Evolutionary conservation across 1,284 basidiomycete genomes (phyloP).

Genomic region (Meripilus lineatus): DNA sequence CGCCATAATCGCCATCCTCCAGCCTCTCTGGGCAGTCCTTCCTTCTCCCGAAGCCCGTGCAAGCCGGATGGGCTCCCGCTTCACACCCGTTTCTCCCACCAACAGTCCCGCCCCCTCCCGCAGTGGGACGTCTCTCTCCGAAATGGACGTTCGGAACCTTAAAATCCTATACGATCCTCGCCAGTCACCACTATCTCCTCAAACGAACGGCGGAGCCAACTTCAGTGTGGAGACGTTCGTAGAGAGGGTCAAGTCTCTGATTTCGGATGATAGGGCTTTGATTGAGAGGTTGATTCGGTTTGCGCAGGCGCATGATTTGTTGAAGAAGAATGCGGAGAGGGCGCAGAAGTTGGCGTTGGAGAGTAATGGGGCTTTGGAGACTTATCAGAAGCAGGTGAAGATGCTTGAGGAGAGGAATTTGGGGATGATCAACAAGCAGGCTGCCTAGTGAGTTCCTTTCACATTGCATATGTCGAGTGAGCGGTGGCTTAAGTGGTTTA

Average conservation of each 20-base stretch:
- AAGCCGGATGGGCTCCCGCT: slow-evolving; percentile 46
- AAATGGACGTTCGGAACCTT: slow-evolving; percentile 74
- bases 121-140: slow-evolving; percentile 54
- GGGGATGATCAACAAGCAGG: slow-evolving; percentile 43
- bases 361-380: slow-evolving; percentile 71
- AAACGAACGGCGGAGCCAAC: slow-evolving; percentile 13
- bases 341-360: slow-evolving; percentile 87
- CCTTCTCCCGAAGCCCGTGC: slow-evolving; percentile 77
- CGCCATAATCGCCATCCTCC: slow-evolving; percentile 58
- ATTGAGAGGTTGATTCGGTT: slow-evolving; percentile 81
- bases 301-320: slow-evolving; percentile 80
- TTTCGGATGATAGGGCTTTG: slow-evolving; percentile 76
- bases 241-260: slow-evolving; percentile 69
- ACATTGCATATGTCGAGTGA: not conserved
- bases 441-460: slow-evolving; percentile 46
- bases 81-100: slow-evolving; percentile 29
- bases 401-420: slow-evolving; percentile 72
- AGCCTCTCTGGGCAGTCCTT: slow-evolving; percentile 73
- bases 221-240: slow-evolving; percentile 75
- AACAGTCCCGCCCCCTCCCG: slow-evolving; percentile 32
- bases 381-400: slow-evolving; percentile 83
- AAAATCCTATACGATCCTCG: slow-evolving; percentile 62
- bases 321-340: slow-evolving; percentile 86
- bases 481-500: slow-evolving; percentile 10
- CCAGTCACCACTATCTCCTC: slow-evolving; percentile 31